These are phyloP conservation scores for Bifiguratus adelaidae DNA, from an alignment of 192 early-diverging fungal genomes.

Conservation along the genomic window DNA sequence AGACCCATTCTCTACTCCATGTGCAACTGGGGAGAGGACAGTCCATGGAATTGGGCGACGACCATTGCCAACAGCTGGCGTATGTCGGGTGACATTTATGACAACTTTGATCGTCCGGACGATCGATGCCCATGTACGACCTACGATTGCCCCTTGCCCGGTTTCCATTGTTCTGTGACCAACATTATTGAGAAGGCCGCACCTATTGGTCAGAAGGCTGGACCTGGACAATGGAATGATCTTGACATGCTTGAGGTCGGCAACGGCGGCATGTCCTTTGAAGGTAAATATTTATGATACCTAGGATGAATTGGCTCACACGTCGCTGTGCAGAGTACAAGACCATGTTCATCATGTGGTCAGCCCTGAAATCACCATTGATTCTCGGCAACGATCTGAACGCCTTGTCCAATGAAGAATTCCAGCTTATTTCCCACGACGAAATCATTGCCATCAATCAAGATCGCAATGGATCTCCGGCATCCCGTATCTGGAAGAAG, in stretches of 20 bases:
- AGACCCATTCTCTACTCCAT: slow-evolving; percentile 26
- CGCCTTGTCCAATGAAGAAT: slow-evolving; percentile 6
- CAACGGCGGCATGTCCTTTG: slow-evolving; percentile 30
- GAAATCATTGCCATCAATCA: slow-evolving; percentile 51
- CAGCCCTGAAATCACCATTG: slow-evolving; percentile 41
- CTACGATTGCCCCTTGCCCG: slow-evolving; percentile 9
- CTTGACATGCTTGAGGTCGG: slow-evolving; percentile 47
- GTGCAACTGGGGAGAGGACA: slow-evolving; percentile 38
- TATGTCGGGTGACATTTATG: slow-evolving; percentile 16
- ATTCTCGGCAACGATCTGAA: slow-evolving; percentile 44
- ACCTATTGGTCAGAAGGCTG: slow-evolving; percentile 8
- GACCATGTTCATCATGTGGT: slow-evolving; percentile 42
- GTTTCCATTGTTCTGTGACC: slow-evolving; percentile 14
- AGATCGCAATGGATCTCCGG: slow-evolving; percentile 29
- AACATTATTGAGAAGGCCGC: slow-evolving; percentile 20
- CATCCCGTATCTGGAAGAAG: slow-evolving; percentile 2
- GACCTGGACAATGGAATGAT: slow-evolving; percentile 35
- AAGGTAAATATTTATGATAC: too few species aligned
- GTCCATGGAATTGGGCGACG: slow-evolving; percentile 25
- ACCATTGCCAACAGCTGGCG: slow-evolving; percentile 26
- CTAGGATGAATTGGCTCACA: too few species aligned
- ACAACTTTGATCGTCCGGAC: slow-evolving; percentile 7
- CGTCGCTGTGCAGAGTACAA: too few species aligned
- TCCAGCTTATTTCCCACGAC: slow-evolving; percentile 25
- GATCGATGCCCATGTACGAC: slow-evolving; percentile 10